Evolutionary conservation across 805 yeast species (phyloP).

Genomic region (Kazachstania africana): DNA sequence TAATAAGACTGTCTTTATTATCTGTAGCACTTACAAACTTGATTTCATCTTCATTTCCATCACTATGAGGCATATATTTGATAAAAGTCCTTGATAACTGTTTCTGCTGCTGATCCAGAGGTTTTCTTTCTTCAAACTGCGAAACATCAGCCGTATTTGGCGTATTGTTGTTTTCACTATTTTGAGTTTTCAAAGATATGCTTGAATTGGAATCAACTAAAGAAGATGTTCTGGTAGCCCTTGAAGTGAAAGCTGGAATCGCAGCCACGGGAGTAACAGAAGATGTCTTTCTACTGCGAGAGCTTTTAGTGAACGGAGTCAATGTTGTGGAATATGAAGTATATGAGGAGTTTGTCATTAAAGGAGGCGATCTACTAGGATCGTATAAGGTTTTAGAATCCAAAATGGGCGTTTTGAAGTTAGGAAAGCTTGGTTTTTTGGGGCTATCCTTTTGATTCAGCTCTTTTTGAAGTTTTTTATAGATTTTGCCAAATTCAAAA

Average conservation of each 20-base stretch:
- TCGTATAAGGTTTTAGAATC: slow-evolving; percentile 18
- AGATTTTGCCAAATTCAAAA: slow-evolving; percentile 36
- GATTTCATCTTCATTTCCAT: no score
- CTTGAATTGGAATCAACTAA: slow-evolving; percentile 8
- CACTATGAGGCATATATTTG: no score
- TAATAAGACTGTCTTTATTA: no score
- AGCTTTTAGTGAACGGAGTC: slow-evolving; percentile 15
- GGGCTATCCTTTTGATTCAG: slow-evolving; percentile 6
- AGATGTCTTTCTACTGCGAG: slow-evolving; percentile 17
- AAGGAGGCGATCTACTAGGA: slow-evolving; percentile 21
- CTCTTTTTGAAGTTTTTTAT: slow-evolving; percentile 23
- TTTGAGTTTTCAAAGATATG: no score
- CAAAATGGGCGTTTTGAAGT: slow-evolving; percentile 19
- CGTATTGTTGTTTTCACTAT: no score
- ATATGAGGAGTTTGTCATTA: slow-evolving; percentile 16
- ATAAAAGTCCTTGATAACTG: no score
- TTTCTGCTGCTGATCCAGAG: no score
- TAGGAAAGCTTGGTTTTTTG: slow-evolving; percentile 11
- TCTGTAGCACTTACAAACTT: no score
- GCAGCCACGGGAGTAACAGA: not conserved
- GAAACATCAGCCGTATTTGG: no score
- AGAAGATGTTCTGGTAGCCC: not conserved
- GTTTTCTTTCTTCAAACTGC: no score
- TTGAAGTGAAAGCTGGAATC: not conserved
- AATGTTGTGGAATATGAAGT: no score